Evolutionary conservation across 495 filamentous ascomycete genomes (phyloP), one percentile per base, ranked within the genome.

Genomic region (Penicillium macrosclerotiorum): DNA sequence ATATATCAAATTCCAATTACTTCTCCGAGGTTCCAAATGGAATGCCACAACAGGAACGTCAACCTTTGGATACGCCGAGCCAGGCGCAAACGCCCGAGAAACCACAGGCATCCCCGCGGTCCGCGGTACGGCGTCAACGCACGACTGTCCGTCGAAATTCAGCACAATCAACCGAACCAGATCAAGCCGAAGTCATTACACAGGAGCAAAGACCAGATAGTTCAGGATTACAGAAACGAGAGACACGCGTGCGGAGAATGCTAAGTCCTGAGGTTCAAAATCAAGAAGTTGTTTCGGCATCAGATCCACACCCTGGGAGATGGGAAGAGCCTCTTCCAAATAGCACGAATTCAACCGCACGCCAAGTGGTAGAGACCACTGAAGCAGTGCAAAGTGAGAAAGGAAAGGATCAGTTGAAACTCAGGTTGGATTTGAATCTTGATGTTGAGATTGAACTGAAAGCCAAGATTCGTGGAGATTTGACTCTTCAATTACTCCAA

Each of bases 371-470:
- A 16, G 2, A 36, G 14, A 36, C 13, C 3, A 36, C 33, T 6
- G 33, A 36, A 19, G 33, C 33, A 36, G 13, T 19, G 6, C 13
- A 12, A 12, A n/a, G 17, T 7, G 1, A 7, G 5, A 32, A 32
- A 17, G 13, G 13, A 13, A 36, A 36, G 13, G 17, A 11, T 36
- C 13, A 16, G 33, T 25, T 92, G 37, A 76, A 75, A 54, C 52
- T 92, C 66, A 62, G 85, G 50, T 62, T 92, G 42, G 86, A 91
- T 55, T 61, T 91, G 37, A 90, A 90, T 61, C 67, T 92, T 19
- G 88, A 92, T 52, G 73, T 91, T 39, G 83, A 90, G 70, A 80
- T 91, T 23, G 78, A 86, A 60, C 64, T 92, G 8, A 89, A 90
- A 75, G 88, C 88, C 22, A 83, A 82, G 62, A 89, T 92, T 58